Evolutionary conservation across 2,329 filamentous ascomycete species (phyloP).

Genomic region (Massarina eburnea): DNA sequence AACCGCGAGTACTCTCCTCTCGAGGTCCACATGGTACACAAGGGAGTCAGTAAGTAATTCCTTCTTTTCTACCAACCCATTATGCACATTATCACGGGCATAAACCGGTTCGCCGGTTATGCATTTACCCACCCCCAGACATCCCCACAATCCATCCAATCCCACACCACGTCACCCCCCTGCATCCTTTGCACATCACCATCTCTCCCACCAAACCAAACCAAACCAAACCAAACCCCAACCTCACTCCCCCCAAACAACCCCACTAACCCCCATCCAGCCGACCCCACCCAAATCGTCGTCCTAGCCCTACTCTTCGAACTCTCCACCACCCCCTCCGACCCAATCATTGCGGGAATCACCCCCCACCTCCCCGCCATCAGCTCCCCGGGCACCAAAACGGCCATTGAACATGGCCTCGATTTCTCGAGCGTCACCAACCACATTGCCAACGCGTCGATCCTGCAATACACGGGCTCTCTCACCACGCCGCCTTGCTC

Average conservation of each 20-base stretch:
- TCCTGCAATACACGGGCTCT: constrained; percentile 59
- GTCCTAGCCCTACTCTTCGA: constrained; percentile 49
- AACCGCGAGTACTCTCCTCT: constrained; percentile 49
- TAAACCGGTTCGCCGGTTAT: not conserved
- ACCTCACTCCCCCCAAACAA: not conserved
- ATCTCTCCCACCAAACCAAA: not conserved
- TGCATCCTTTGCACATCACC: not conserved
- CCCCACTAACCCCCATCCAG: constrained; percentile 14
- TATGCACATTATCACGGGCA: too few species aligned
- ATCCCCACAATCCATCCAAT: constrained; percentile 1
- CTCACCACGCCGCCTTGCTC: constrained; percentile 65
- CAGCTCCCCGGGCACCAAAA: constrained; percentile 42
- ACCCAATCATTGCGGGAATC: constrained; percentile 33
- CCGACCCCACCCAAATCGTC: constrained; percentile 39
- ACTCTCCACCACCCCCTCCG: constrained; percentile 37
- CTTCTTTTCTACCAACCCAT: constrained; percentile 4
- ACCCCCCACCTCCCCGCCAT: constrained; percentile 43
- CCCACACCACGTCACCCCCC: not conserved
- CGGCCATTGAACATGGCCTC: constrained; percentile 38
- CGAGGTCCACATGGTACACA: constrained; percentile 63
- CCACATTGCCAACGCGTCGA: constrained; percentile 41
- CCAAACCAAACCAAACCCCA: not conserved
- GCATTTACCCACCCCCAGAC: constrained; percentile 3
- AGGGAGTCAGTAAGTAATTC: constrained; percentile 44
- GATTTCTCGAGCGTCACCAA: constrained; percentile 47